phyloP scores from a whole-genome alignment of 768 basidiomycete genomes.

The Trametes villosa region DNA sequence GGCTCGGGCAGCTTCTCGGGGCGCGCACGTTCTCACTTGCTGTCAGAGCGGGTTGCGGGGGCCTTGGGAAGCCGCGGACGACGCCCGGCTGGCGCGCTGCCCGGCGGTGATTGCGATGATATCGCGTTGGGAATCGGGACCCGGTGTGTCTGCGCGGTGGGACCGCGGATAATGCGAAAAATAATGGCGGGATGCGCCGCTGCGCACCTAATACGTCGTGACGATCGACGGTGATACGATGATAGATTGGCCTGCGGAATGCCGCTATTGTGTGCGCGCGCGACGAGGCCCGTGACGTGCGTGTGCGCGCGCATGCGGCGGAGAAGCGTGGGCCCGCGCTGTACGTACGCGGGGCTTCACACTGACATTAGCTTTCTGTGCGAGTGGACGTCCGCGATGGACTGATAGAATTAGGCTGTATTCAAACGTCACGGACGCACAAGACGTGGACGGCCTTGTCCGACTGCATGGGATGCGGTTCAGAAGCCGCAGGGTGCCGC shows the following conservation, averaged over 20 bases:
- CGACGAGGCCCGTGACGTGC: constrained; percentile 4
- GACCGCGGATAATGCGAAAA: neutral
- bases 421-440: neutral
- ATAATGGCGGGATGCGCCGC: neutral
- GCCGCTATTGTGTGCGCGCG: constrained; percentile 7
- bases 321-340: neutral
- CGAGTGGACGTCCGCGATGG: neutral
- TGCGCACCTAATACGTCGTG: neutral
- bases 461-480: neutral
- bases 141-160: too few relatives aligned
- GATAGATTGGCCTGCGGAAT: constrained; percentile 10
- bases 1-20: constrained; percentile 1
- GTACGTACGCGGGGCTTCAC: neutral
- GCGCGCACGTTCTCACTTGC: constrained; percentile 2
- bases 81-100: neutral
- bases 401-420: neutral
- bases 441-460: neutral
- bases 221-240: constrained; percentile 16
- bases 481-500: constrained; percentile 8
- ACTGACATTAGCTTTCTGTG: neutral
- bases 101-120: constrained; percentile 15
- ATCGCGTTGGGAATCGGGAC: too few relatives aligned
- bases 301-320: neutral
- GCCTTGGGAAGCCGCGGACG: constrained; percentile 12
- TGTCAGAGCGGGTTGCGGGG: constrained; percentile 10